Conservation (phyloP, 192 early-diverging fungal genomes). For the Geosiphon pyriformis region DNA sequence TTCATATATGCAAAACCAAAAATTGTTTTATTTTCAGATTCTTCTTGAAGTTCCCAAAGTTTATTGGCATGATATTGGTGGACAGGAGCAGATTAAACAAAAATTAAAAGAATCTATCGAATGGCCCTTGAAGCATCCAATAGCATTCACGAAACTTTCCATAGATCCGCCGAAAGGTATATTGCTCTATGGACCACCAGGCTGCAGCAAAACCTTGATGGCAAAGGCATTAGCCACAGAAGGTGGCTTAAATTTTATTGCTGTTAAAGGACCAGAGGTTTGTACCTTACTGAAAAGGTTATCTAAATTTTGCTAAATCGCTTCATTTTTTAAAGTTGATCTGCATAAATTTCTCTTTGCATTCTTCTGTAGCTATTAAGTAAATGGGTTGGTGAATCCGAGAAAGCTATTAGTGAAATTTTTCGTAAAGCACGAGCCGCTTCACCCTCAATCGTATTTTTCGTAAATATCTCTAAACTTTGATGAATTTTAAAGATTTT, state of each 20-base stretch:
- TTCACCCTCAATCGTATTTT: constrained; percentile 94
- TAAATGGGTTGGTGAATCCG: constrained; percentile 99
- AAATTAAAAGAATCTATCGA: constrained; percentile 92
- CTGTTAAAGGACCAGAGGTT: constrained; percentile 97
- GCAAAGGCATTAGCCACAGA: constrained; percentile 97
- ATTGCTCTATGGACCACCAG: constrained; percentile 96
- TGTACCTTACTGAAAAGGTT: not conserved
- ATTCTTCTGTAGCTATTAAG: constrained; percentile 94
- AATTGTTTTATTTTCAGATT: constrained; percentile 43
- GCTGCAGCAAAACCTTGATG: constrained; percentile 96
- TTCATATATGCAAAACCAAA: not conserved
- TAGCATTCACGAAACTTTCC: constrained; percentile 80
- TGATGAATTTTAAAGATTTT: constrained; percentile 2
- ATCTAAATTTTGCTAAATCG: not conserved
- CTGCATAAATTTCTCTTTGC: not conserved
- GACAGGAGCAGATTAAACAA: constrained; percentile 86
- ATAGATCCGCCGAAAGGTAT: constrained; percentile 97
- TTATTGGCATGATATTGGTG: constrained; percentile 90
- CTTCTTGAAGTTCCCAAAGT: constrained; percentile 91
- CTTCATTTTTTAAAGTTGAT: not conserved
- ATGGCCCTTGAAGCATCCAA: constrained; percentile 96
- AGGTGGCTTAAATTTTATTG: constrained; percentile 93
- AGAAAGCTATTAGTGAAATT: constrained; percentile 92
- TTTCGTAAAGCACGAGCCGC: constrained; percentile 93
- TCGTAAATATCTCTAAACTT: too few species aligned